phyloP scores from a whole-genome alignment of 148 eudicot species.

The Polygonum maritimum region DNA sequence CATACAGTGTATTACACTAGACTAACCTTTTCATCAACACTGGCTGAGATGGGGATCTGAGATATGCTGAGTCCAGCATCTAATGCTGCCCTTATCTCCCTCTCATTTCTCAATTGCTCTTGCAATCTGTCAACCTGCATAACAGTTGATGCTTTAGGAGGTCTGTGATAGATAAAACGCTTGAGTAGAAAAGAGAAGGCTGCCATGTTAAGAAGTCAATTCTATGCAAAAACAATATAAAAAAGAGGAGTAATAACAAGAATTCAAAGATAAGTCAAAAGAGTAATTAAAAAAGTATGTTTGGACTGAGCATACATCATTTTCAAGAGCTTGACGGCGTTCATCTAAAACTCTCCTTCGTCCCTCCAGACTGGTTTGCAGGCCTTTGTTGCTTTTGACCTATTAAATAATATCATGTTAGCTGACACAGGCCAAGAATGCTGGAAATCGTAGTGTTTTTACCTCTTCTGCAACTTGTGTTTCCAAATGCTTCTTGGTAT shows the following conservation, averaged over 20 bases:
- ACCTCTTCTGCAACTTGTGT: conserved; percentile 52
- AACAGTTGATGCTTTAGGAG: conserved; percentile 3
- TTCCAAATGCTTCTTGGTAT: conserved; percentile 40
- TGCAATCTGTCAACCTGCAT: conserved; percentile 63
- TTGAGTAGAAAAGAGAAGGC: not conserved
- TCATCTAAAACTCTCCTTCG: conserved; percentile 53
- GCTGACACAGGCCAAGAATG: not conserved
- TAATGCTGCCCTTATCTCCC: conserved; percentile 49
- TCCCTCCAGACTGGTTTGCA: conserved; percentile 47
- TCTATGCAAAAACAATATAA: too few relatives aligned
- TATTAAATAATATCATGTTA: conserved; percentile 14
- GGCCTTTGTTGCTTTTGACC: conserved; percentile 46
- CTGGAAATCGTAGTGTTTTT: conserved; percentile 6
- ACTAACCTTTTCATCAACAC: conserved; percentile 58
- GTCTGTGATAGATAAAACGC: not conserved
- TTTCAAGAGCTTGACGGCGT: conserved; percentile 67
- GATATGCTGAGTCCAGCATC: conserved; percentile 46
- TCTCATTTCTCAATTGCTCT: conserved; percentile 69
- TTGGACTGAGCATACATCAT: conserved; percentile 43
- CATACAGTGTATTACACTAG: not conserved
- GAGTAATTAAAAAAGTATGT: not conserved
- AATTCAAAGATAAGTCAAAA: not conserved
- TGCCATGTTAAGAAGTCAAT: too few relatives aligned
- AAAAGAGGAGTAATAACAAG: too few relatives aligned
- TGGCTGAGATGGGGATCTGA: conserved; percentile 22